phyloP scores from a whole-genome alignment of 2,329 filamentous ascomycete genomes.

The Penicillium freii region DNA sequence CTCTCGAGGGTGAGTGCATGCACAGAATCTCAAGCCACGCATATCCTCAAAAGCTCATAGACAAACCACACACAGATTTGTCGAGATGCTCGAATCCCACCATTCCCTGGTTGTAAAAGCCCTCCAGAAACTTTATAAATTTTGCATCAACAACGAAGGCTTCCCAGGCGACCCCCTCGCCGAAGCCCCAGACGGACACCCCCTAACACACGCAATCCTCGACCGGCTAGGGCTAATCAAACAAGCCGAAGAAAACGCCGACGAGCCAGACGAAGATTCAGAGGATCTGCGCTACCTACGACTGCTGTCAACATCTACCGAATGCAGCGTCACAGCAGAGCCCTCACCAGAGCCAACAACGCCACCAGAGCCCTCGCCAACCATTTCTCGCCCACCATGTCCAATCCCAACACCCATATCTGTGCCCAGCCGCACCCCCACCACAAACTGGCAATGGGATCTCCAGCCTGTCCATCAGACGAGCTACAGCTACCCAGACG shows the following conservation, averaged over 20 bases:
- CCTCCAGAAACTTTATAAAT: conserved; percentile 43
- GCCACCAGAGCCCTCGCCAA: conserved; percentile 32
- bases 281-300: conserved; percentile 40
- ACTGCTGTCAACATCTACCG: conserved; percentile 36
- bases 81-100: conserved; percentile 47
- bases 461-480: conserved; percentile 23
- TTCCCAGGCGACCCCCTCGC: conserved; percentile 44
- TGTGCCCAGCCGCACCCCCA: conserved; percentile 4
- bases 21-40: no score
- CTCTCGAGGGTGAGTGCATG: conserved; percentile 39
- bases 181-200: conserved; percentile 41
- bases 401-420: conserved; percentile 10
- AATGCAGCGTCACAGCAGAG: conserved; percentile 39
- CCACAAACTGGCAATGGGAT: conserved; percentile 30
- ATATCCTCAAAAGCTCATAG: conserved; percentile 1
- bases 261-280: conserved; percentile 36
- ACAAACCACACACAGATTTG: conserved; percentile 33
- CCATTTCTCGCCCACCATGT: conserved; percentile 22
- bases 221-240: conserved; percentile 45
- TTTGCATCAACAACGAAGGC: conserved; percentile 43
- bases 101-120: conserved; percentile 45
- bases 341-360: conserved; percentile 39
- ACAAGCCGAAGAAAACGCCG: conserved; percentile 41
- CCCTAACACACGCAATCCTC: conserved; percentile 44
- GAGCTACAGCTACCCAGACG: conserved; percentile 23